Percentiles rank a stretch among this genome's conserved stretches.
These are phyloP conservation scores for Monosporascus sp. DNA, from an alignment of 2,329 filamentous ascomycete species.

Conservation along the genomic window DNA sequence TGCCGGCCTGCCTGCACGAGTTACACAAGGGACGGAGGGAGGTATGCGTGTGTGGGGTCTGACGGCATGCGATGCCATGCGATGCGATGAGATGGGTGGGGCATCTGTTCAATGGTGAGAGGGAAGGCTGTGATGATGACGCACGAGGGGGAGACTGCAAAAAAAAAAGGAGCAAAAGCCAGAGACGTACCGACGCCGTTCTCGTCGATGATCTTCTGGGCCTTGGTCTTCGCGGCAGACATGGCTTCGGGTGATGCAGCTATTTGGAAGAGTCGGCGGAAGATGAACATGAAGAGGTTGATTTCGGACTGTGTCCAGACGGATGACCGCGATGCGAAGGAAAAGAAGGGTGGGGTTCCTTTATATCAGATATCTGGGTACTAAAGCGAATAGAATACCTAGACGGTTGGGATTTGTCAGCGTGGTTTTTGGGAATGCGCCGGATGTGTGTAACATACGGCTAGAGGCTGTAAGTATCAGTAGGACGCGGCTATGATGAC, in stretches of 20 bases:
- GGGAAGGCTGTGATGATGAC: not conserved
- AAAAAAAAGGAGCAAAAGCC: not conserved
- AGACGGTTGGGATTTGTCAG: too few species aligned
- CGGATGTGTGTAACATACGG: too few species aligned
- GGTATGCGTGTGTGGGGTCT: too few species aligned
- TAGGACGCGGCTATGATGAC: too few species aligned
- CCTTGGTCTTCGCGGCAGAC: constrained; percentile 78
- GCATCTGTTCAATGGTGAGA: not conserved
- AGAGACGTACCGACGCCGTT: constrained; percentile 69
- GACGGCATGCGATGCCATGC: too few species aligned
- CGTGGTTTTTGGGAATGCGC: too few species aligned
- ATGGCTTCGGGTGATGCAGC: constrained; percentile 61
- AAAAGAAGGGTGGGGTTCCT: constrained; percentile 1
- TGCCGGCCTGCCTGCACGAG: too few species aligned
- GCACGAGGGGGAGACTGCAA: constrained; percentile 1
- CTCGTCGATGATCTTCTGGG: constrained; percentile 80
- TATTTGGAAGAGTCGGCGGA: constrained; percentile 63
- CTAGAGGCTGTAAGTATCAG: too few species aligned
- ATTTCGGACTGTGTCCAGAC: not conserved
- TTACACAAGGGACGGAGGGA: too few species aligned
- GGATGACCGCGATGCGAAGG: not conserved
- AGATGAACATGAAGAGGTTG: constrained; percentile 52
- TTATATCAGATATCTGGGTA: not conserved
- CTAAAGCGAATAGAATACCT: too few species aligned
- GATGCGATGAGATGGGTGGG: not conserved